Evolutionary conservation across 257 asterid species (phyloP), one percentile per base, ranked within the genome.

Genomic region (Haberlea rhodopensis): DNA sequence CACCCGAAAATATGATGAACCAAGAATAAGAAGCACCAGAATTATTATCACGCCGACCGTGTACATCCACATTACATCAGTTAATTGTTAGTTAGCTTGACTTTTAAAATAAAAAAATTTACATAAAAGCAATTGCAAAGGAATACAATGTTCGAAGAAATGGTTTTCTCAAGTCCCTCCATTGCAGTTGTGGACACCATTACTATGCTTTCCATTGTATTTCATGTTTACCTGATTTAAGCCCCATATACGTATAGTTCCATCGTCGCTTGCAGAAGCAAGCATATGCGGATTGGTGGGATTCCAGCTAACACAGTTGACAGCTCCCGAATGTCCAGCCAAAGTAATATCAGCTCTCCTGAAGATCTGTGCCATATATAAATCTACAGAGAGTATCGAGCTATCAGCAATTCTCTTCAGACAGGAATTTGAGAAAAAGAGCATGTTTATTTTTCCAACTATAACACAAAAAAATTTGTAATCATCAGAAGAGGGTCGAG

Each of bases 261-360:
- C 87, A 72, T 90, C 97, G 53, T 90, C 96, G 73, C 97, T 88
- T 24, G 97, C 96, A 28, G 96, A 88, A 21, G 95, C 96, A 69
- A 90, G 78, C 89, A 90, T 88, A 65, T 84, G 87, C 59, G 95
- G 96, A 73, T 90, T 84, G 3, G 64, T 66, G 0, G 97, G 96
- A 59, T 86, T 91, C 97, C 96, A 91, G 78, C 95, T 88, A 27
- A 91, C 97, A 24, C 95, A 84, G 80, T 88, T 91, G 3, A 91
- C 94, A 0, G 89, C 77, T 21, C 91, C 95, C 21, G 95, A 68
- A 68, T 91, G 97, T 57, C 97, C 97, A 1, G 79, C 76, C 63
- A 91, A 60, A 3, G 82, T 76, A 65, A 62, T 22, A 91, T 67
- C n/a, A 83, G 89, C 60, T 90, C 96, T n/a, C 88, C 87, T 0